These are phyloP conservation scores for Aspergillus amoenus DNA, from an alignment of 2,329 filamentous ascomycete genomes.

Conservation along the genomic window DNA sequence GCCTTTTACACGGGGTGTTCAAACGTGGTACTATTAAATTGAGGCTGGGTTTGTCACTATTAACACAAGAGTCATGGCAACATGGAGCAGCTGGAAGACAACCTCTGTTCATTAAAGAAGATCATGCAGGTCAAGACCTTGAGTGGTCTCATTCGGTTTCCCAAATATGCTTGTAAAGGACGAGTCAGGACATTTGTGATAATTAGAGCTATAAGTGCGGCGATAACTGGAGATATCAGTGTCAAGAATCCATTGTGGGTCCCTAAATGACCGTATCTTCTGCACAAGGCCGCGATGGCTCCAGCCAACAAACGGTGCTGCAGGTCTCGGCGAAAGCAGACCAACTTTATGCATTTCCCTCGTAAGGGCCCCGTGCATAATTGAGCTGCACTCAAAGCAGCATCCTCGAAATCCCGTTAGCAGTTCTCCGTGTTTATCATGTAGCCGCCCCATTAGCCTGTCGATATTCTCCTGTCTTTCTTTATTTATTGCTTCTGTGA, in stretches of 20 bases:
- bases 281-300: slow-evolving; percentile 8
- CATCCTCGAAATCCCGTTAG: slow-evolving; percentile 17
- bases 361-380: slow-evolving; percentile 24
- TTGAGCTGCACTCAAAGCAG: slow-evolving; percentile 23
- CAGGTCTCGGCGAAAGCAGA: slow-evolving; percentile 16
- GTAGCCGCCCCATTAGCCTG: slow-evolving; percentile 5
- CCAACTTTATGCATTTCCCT: slow-evolving; percentile 13
- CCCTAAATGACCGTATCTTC: slow-evolving; percentile 11
- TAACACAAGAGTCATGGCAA: neutral
- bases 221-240: too few relatives aligned
- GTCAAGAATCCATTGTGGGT: neutral
- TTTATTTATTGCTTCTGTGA: slow-evolving; percentile 18
- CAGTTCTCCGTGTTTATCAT: slow-evolving; percentile 13
- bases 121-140: neutral
- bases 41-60: too few relatives aligned
- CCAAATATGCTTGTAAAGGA: neutral
- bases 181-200: neutral
- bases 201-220: neutral
- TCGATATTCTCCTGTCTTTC: slow-evolving; percentile 14
- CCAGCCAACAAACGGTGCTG: slow-evolving; percentile 14
- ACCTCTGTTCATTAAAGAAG: neutral
- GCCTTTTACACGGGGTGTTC: too few relatives aligned
- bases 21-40: too few relatives aligned
- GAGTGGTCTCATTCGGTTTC: neutral
- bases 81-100: neutral